These are phyloP conservation scores for Coemansia sp. DNA, from an alignment of 192 early-diverging fungal species.

Conservation along the genomic window DNA sequence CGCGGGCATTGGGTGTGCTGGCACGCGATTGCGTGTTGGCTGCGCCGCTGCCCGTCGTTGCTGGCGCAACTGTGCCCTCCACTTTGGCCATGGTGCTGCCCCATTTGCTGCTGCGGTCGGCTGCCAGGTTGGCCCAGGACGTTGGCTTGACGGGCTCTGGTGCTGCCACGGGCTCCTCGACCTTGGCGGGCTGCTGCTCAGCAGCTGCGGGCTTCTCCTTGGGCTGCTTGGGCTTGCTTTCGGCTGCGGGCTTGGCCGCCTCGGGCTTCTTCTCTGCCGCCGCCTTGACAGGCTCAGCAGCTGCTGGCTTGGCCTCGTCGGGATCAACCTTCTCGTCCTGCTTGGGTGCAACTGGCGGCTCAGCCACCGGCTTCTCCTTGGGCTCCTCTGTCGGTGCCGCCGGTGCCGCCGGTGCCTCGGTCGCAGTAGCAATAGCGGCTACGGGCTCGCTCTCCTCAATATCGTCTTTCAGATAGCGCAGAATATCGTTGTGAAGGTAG, in stretches of 20 bases:
- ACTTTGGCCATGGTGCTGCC: conserved; percentile 52
- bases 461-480: conserved; percentile 94
- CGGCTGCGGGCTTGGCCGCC: conserved; percentile 14
- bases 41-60: neutral
- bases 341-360: conserved; percentile 20
- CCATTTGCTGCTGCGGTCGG: conserved; percentile 59
- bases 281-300: conserved; percentile 26
- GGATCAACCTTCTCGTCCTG: conserved; percentile 44
- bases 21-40: conserved; percentile 21
- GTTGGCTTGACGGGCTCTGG: conserved; percentile 59
- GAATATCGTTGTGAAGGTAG: conserved; percentile 91
- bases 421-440: conserved; percentile 13
- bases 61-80: conserved; percentile 56
- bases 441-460: conserved; percentile 55
- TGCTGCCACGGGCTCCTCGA: conserved; percentile 18
- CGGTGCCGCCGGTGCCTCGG: neutral
- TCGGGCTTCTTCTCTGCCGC: conserved; percentile 30
- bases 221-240: conserved; percentile 35
- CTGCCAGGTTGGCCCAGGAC: conserved; percentile 77
- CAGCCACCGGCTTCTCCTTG: conserved; percentile 6
- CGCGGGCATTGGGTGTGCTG: conserved; percentile 41
- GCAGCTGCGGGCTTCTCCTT: conserved; percentile 44
- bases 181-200: conserved; percentile 16
- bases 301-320: conserved; percentile 17
- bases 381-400: conserved; percentile 13